A percentile compares a stretch with the other conserved stretches of the same genome.
Evolutionary conservation across 1,284 basidiomycete species (phyloP).

Genomic region (Ustilago nuda): DNA sequence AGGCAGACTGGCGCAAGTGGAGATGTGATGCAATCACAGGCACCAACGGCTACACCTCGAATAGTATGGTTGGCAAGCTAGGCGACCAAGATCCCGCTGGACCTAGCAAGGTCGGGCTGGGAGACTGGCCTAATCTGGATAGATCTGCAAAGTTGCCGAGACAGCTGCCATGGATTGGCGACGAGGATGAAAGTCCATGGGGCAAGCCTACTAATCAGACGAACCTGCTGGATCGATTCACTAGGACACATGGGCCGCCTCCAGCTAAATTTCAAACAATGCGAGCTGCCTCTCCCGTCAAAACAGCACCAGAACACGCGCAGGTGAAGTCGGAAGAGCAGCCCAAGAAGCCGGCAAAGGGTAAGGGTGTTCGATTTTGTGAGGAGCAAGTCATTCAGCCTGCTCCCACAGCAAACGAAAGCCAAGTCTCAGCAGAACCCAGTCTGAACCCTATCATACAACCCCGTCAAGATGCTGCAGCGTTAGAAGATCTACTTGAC

Average conservation of each 20-base stretch:
- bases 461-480: background rate
- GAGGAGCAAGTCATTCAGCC: constrained; percentile 20
- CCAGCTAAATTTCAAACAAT: background rate
- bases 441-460: background rate
- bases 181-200: constrained; percentile 48
- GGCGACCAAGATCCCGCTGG: background rate
- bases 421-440: background rate
- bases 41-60: constrained; percentile 34
- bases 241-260: constrained; percentile 3
- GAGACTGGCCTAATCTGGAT: constrained; percentile 41
- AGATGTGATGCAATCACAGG: constrained; percentile 50
- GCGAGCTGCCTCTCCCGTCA: background rate
- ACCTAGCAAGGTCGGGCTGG: background rate
- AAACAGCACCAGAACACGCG: background rate
- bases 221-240: constrained; percentile 41
- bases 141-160: constrained; percentile 28
- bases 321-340: background rate
- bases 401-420: background rate
- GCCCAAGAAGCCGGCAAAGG: background rate
- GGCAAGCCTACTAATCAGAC: constrained; percentile 45
- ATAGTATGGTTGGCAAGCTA: constrained; percentile 37
- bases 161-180: constrained; percentile 35
- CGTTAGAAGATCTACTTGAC: no score
- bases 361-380: constrained; percentile 29
- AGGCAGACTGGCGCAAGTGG: constrained; percentile 79